phyloP scores from a whole-genome alignment of 2,329 filamentous ascomycete species.

The Capronia coronata region DNA sequence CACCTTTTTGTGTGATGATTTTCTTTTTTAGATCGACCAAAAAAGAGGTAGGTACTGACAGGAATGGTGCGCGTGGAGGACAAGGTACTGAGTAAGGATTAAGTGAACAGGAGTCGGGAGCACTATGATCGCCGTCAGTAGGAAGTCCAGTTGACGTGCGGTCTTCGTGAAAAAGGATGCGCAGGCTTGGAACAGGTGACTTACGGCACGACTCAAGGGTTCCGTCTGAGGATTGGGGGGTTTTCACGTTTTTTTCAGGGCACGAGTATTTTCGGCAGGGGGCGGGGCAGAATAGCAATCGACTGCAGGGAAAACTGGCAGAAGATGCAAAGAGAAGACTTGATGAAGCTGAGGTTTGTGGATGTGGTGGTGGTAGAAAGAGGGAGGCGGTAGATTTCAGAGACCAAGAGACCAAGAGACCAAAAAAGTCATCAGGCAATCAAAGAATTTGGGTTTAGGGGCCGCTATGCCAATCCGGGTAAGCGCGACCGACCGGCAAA shows the following conservation, averaged over 20 bases:
- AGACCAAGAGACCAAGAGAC: constrained; percentile 11
- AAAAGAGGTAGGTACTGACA: constrained; percentile 8
- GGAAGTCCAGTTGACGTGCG: not conserved
- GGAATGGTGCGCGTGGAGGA: constrained; percentile 8
- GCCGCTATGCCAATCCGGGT: constrained; percentile 12
- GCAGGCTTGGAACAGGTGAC: constrained; percentile 12
- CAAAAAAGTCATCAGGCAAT: constrained; percentile 22
- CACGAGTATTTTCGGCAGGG: constrained; percentile 32
- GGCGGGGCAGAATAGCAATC: constrained; percentile 29
- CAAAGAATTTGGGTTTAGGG: constrained; percentile 18
- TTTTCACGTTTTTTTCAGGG: constrained; percentile 37
- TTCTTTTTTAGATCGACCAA: constrained; percentile 1
- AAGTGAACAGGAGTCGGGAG: constrained; percentile 20
- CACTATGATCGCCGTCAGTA: constrained; percentile 14
- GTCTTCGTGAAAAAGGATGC: constrained; percentile 12
- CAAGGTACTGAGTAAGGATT: constrained; percentile 13
- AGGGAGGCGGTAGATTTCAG: constrained; percentile 22
- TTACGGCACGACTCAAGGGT: constrained; percentile 30
- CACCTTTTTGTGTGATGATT: constrained; percentile 16
- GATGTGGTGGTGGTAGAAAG: constrained; percentile 17
- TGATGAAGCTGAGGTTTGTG: constrained; percentile 21
- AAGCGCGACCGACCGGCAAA: constrained; percentile 7
- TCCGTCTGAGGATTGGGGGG: constrained; percentile 27
- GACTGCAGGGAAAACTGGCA: constrained; percentile 24
- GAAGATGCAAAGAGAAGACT: constrained; percentile 22